Percentiles rank a stretch among this genome's conserved stretches.
Conservation (phyloP, 352 stramenopile species). For the Globisporangium takayamanum region DNA sequence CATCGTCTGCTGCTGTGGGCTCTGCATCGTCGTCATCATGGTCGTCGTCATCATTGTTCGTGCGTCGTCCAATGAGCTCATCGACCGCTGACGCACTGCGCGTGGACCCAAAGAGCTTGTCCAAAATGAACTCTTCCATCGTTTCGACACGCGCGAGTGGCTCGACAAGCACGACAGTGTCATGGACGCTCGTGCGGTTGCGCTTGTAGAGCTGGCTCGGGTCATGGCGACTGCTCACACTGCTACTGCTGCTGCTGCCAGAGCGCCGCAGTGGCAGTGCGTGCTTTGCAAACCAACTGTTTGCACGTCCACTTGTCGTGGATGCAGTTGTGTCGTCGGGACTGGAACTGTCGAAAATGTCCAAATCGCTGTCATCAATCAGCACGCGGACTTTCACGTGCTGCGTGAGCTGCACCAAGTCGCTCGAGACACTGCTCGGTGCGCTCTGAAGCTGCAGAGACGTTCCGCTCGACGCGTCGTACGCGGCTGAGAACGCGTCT, state of each 20-base stretch:
- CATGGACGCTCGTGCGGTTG: conserved; percentile 39
- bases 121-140: conserved; percentile 70
- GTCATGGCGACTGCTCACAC: neutral
- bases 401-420: conserved; percentile 59
- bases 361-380: conserved; percentile 33
- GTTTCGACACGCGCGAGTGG: conserved; percentile 69
- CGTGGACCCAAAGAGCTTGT: conserved; percentile 49
- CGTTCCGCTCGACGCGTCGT: neutral
- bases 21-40: neutral
- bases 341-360: conserved; percentile 42
- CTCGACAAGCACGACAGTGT: conserved; percentile 71
- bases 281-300: conserved; percentile 24
- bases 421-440: conserved; percentile 25
- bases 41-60: conserved; percentile 16
- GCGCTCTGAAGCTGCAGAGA: neutral
- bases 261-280: conserved; percentile 8
- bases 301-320: conserved; percentile 4
- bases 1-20: conserved; percentile 6
- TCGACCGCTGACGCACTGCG: conserved; percentile 25
- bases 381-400: conserved; percentile 69
- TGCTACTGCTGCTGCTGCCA: neutral
- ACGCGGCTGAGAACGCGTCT: conserved; percentile 39
- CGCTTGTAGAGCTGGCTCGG: conserved; percentile 17
- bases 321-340: conserved; percentile 29
- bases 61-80: conserved; percentile 15